Conservation (phyloP, 208 protist genomes). For the Zelonia costaricensis region DNA sequence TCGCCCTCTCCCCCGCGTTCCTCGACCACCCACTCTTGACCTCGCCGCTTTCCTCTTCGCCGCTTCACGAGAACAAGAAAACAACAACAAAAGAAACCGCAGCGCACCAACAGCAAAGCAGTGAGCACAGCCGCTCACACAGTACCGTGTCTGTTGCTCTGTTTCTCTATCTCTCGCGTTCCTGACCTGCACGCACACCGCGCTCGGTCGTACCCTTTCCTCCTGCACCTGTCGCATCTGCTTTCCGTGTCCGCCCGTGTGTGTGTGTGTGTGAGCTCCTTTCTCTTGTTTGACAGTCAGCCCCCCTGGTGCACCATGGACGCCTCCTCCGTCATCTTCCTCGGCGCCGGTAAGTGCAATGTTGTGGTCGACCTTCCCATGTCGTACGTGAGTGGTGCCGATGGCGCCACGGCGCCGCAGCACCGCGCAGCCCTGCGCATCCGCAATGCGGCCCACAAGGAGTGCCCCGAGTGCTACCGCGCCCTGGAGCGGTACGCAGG, state of each 20-base stretch:
- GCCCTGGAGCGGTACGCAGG: slow-evolving; percentile 35
- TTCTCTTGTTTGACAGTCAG: neutral
- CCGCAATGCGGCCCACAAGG: slow-evolving; percentile 6
- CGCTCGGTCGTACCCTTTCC: no score
- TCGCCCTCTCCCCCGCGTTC: neutral
- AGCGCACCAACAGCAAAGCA: no score
- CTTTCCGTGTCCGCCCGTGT: no score
- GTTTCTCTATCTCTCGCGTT: no score
- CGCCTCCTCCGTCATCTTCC: slow-evolving; percentile 13
- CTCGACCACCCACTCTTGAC: neutral
- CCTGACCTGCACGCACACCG: no score
- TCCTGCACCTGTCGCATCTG: no score
- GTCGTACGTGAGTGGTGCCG: neutral
- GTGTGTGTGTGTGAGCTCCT: neutral
- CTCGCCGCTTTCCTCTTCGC: neutral
- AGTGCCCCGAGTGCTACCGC: slow-evolving; percentile 33
- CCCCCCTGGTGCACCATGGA: neutral
- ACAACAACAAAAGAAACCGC: no score
- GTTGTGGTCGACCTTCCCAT: slow-evolving; percentile 31
- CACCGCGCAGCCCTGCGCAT: slow-evolving; percentile 30
- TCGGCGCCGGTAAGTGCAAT: slow-evolving; percentile 30
- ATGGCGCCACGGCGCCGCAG: neutral
- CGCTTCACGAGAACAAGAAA: no score
- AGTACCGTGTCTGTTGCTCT: no score
- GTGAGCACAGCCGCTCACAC: no score